A percentile compares a stretch with the other conserved stretches of the same genome.
phyloP scores from a whole-genome alignment of 768 basidiomycete genomes.

The Cantharellus anzutake region DNA sequence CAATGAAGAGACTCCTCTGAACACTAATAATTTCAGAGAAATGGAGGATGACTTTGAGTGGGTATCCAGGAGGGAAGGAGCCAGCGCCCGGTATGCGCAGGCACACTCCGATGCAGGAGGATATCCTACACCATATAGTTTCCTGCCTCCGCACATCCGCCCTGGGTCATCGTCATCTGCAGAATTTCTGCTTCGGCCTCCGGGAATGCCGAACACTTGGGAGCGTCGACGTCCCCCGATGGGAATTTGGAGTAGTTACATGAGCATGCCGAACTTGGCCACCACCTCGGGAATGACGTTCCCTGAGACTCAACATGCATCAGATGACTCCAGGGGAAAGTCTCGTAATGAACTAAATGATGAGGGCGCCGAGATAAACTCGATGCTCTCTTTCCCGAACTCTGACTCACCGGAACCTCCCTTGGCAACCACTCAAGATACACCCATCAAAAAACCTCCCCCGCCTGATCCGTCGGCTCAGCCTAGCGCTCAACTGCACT shows the following conservation, averaged over 20 bases:
- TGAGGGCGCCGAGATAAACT: too few species aligned
- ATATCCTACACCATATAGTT: conserved; percentile 37
- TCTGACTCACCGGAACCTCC: too few species aligned
- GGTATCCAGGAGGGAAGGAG: conserved; percentile 45
- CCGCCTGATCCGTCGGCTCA: neutral
- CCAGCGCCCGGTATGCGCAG: neutral
- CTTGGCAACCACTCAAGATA: too few species aligned
- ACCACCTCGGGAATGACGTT: conserved; percentile 19
- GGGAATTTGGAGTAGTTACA: conserved; percentile 26
- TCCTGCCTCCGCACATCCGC: conserved; percentile 54
- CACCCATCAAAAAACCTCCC: neutral
- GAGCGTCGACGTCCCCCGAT: conserved; percentile 22
- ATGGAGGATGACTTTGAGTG: conserved; percentile 51
- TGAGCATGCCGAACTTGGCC: conserved; percentile 22
- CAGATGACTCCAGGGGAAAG: neutral
- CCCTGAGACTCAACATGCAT: conserved; percentile 10
- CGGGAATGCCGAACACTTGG: conserved; percentile 13
- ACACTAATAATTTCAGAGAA: too few species aligned
- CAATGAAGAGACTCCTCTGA: conserved; percentile 21
- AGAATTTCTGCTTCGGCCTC: conserved; percentile 16
- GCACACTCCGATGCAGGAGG: conserved; percentile 20
- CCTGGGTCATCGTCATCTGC: conserved; percentile 22
- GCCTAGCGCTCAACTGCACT: conserved; percentile 65
- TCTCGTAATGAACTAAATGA: too few species aligned
- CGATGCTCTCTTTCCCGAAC: too few species aligned